A percentile compares a stretch with the other conserved stretches of the same genome.
These are phyloP conservation scores for Penicillium manginii DNA, from an alignment of 495 filamentous ascomycete species.

Conservation along the genomic window DNA sequence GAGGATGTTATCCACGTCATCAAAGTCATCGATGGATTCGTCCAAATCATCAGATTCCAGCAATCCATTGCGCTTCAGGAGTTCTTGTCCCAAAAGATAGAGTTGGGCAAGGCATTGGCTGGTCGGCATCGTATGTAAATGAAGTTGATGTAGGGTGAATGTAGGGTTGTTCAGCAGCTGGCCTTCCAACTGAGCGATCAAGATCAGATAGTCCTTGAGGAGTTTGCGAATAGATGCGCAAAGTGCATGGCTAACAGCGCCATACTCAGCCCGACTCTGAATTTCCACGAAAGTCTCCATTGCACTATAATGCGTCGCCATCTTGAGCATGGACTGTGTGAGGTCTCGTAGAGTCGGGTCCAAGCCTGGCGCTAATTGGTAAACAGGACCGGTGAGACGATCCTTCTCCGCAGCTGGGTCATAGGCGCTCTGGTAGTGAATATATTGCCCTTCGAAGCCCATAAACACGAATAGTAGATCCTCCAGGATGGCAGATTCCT, in stretches of 20 bases:
- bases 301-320: constrained; percentile 91
- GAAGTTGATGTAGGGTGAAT: constrained; percentile 90
- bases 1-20: constrained; percentile 86
- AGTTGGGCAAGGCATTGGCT: constrained; percentile 87
- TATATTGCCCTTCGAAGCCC: constrained; percentile 98
- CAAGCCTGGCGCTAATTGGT: constrained; percentile 77
- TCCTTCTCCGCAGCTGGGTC: constrained; percentile 84
- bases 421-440: constrained; percentile 81
- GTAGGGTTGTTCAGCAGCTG: constrained; percentile 83
- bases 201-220: constrained; percentile 88
- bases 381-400: constrained; percentile 77
- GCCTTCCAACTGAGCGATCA: constrained; percentile 90
- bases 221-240: constrained; percentile 91
- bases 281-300: constrained; percentile 93
- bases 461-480: constrained; percentile 94
- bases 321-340: constrained; percentile 84
- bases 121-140: constrained; percentile 87
- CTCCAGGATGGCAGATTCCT: constrained; percentile 85
- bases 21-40: constrained; percentile 79
- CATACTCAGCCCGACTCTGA: constrained; percentile 89
- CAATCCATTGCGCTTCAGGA: constrained; percentile 83
- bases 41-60: constrained; percentile 79
- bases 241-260: constrained; percentile 93
- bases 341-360: constrained; percentile 92
- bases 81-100: constrained; percentile 82